Conservation (phyloP, 805 yeast species). For the Tetrapisispora nanseiensis region DNA sequence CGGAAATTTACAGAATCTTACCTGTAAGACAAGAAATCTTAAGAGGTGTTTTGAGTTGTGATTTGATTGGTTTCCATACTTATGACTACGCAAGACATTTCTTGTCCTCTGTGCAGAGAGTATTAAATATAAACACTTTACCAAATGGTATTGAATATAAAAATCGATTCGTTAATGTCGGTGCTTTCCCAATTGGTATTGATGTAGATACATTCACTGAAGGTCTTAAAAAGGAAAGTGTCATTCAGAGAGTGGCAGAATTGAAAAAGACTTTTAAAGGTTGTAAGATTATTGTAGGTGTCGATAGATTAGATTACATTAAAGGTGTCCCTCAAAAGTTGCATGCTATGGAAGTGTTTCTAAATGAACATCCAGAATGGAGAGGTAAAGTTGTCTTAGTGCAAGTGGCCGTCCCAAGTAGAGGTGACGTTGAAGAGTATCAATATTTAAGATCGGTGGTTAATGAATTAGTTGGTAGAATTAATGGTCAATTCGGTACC, state of each 20-base stretch:
- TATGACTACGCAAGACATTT: slow-evolving; percentile 97
- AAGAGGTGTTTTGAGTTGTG: slow-evolving; percentile 87
- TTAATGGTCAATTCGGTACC: slow-evolving; percentile 92
- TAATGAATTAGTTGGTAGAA: slow-evolving; percentile 91
- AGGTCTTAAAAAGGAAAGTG: slow-evolving; percentile 58
- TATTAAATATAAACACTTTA: slow-evolving; percentile 68
- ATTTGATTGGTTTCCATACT: slow-evolving; percentile 96
- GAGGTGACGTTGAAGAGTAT: slow-evolving; percentile 97
- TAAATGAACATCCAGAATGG: slow-evolving; percentile 94
- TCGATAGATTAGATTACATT: slow-evolving; percentile 91
- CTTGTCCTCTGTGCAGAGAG: slow-evolving; percentile 76
- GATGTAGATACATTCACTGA: slow-evolving; percentile 85
- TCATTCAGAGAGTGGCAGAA: slow-evolving; percentile 53
- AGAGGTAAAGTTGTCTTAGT: slow-evolving; percentile 92
- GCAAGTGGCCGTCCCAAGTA: slow-evolving; percentile 94
- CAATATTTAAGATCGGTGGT: slow-evolving; percentile 89
- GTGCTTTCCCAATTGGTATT: slow-evolving; percentile 98
- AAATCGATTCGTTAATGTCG: slow-evolving; percentile 71
- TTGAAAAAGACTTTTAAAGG: slow-evolving; percentile 61
- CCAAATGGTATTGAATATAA: slow-evolving; percentile 84
- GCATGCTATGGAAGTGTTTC: slow-evolving; percentile 89
- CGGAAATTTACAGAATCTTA: slow-evolving; percentile 88
- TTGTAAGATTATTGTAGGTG: slow-evolving; percentile 86
- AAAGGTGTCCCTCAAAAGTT: slow-evolving; percentile 97
- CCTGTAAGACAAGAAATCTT: slow-evolving; percentile 92